phyloP scores from a whole-genome alignment of 2,329 filamentous ascomycete genomes.

The Huntiella abstrusa region DNA sequence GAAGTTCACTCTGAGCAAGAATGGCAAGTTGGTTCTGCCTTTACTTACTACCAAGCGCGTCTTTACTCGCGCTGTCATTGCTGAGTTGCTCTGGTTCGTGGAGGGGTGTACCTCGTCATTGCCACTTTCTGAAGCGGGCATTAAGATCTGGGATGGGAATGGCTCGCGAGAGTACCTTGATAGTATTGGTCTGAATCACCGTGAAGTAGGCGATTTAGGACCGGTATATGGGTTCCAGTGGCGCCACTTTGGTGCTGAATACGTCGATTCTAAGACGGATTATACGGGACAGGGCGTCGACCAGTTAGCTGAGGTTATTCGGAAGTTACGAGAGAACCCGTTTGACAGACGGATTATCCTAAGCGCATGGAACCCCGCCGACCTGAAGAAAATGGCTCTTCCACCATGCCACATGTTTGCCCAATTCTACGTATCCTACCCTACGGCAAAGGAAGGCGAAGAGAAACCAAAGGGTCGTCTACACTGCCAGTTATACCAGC shows the following conservation, averaged over 20 bases:
- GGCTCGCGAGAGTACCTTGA: conserved; percentile 83
- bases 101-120: conserved; percentile 64
- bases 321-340: conserved; percentile 65
- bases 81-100: conserved; percentile 93
- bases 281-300: conserved; percentile 83
- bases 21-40: conserved; percentile 50
- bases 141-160: conserved; percentile 98
- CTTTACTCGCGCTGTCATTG: conserved; percentile 74
- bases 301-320: conserved; percentile 76
- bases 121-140: conserved; percentile 55
- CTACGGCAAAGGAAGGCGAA: conserved; percentile 21
- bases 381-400: conserved; percentile 72
- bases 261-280: conserved; percentile 58
- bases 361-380: conserved; percentile 81
- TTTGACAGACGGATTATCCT: conserved; percentile 84
- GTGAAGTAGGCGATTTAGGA: conserved; percentile 74
- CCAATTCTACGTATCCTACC: conserved; percentile 80
- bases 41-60: conserved; percentile 96
- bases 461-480: conserved; percentile 47
- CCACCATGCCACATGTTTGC: conserved; percentile 97
- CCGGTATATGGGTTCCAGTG: conserved; percentile 98
- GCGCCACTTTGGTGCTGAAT: conserved; percentile 92
- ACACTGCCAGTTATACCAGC: conserved; percentile 80
- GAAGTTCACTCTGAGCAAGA: conserved; percentile 62
- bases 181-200: conserved; percentile 59